Evolutionary conservation across 1,284 basidiomycete species (phyloP), one percentile per base, ranked within the genome.

Genomic region (Cryptococcus neoformans): DNA sequence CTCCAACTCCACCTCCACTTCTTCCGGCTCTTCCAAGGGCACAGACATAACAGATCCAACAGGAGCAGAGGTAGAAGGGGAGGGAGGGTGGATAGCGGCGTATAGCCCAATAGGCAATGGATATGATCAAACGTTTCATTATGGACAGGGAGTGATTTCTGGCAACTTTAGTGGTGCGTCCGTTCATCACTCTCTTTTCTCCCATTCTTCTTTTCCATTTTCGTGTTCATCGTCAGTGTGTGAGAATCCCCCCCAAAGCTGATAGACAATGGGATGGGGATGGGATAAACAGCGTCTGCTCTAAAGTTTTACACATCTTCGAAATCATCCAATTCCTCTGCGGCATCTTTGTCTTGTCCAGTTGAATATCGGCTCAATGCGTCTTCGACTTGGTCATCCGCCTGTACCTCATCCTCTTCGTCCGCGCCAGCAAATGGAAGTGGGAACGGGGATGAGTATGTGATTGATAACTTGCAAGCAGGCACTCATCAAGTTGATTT

Each of bases 71-170:
- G 28, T 28, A 4, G 4, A 41, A 16, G 40, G 40, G 10, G 38
- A 40, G 7, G 50, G 53, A 10, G 47, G 48, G 34, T 72, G 70
- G 70, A 12, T 51, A 35, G 51, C 63, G 6, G 66, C 62, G 5
- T 72, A 68, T 51, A 53, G 51, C 28, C 46, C 58, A 2, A 34
- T 59, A 16, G 60, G 57, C 9, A 58, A 72, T 55, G 70, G 68
- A 14, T 70, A 56, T 54, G 70, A 72, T 56, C 60, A 67, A 51
- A 72, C 70, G 0, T 65, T 68, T 35, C 70, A 70, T 51, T 51
- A 28, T 28, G 28, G 28, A 28, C 28, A 28, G 4, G 28, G 28
- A 63, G 54, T 28, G 28, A 28, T 28, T 28, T 28, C 28, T 28
- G 28, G 28, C 28, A 28, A 28, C 28, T 28, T 28, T 28, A 28